Conservation (phyloP, 768 basidiomycete species). For the Phanerochaete carnosa region DNA sequence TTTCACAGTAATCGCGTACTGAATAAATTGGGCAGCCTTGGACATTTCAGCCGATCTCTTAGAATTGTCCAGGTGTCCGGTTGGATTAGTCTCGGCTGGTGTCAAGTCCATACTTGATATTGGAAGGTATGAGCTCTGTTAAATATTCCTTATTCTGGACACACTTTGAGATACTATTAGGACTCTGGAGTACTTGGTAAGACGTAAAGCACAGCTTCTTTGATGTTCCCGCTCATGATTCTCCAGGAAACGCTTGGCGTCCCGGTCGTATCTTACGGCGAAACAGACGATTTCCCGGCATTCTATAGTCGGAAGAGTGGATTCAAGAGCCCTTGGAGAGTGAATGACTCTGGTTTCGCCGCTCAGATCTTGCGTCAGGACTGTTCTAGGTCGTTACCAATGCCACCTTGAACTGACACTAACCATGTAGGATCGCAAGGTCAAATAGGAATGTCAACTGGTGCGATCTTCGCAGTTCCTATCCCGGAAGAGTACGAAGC, state of each 20-base stretch:
- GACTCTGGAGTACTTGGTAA: constrained; percentile 76
- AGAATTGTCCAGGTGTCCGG: constrained; percentile 85
- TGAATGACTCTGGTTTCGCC: constrained; percentile 58
- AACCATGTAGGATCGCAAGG: constrained; percentile 56
- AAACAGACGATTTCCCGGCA: constrained; percentile 84
- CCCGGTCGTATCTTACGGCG: constrained; percentile 78
- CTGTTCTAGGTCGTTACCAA: not conserved
- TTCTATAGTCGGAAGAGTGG: constrained; percentile 89
- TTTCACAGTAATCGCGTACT: not conserved
- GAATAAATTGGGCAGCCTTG: constrained; percentile 54
- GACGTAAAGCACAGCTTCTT: constrained; percentile 13
- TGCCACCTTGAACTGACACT: not conserved
- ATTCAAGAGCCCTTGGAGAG: constrained; percentile 77
- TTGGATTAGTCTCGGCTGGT: constrained; percentile 90
- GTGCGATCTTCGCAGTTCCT: constrained; percentile 83
- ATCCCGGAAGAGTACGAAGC: constrained; percentile 77
- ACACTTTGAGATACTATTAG: constrained; percentile 31
- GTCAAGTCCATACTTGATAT: constrained; percentile 96
- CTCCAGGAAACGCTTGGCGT: constrained; percentile 91
- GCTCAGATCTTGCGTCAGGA: constrained; percentile 72
- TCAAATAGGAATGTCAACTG: constrained; percentile 70
- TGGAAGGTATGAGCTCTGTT: constrained; percentile 46
- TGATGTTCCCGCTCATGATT: not conserved
- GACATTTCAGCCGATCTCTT: constrained; percentile 94
- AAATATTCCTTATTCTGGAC: not conserved